Base-by-base conservation (phyloP, 805 yeast genomes). In the Candida orba region DNA sequence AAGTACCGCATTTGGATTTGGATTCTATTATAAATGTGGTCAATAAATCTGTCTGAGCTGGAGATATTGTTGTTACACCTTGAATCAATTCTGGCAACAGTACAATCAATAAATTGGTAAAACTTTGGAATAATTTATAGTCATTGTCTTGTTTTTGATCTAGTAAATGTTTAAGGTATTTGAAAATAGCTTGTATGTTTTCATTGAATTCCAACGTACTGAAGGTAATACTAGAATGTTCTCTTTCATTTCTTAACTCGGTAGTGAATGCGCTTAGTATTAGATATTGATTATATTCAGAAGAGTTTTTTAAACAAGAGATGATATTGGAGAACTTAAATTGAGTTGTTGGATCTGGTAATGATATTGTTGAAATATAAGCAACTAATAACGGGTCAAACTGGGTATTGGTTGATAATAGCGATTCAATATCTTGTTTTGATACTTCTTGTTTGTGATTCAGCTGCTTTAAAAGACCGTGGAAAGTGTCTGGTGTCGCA, bases 321-420 rank as follows among this genome's bases (percentile, higher is more conserved):
- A 56, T 17, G 9, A 57, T 34, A 2, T 36, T 40, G 2, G 54
- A 32, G 14, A 54, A 44, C 24, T 43, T 49, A 25, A 54, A 20
- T 8, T 34, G 27, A 2, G 49, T 44, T 6, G 50, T 35, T n/a
- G 45, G 45, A 15, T 50, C 46, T 2, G 22, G 15, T 0, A 45
- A 27, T 4, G 49, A 18, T 1, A 39, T 35, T 6, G 34, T 22
- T 6, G 49, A 33, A 7, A 58, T 36, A 37, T 53, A 58, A 22
- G 49, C 39, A 14, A 47, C 48, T 8, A 43, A 34, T 34, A 57
- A 36, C n/a, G 62, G 60, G 32, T 57, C 56, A 12, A 54, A 33
- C 1, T 40, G 40, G 3, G 27, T 34, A 14, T 15, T 20, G 3
- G 36, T n/a, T 3, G 49, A 40, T 10, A 56, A 27, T 3, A 54